phyloP scores from a whole-genome alignment of 257 asterid species.

The Galeopsis tetrahit region DNA sequence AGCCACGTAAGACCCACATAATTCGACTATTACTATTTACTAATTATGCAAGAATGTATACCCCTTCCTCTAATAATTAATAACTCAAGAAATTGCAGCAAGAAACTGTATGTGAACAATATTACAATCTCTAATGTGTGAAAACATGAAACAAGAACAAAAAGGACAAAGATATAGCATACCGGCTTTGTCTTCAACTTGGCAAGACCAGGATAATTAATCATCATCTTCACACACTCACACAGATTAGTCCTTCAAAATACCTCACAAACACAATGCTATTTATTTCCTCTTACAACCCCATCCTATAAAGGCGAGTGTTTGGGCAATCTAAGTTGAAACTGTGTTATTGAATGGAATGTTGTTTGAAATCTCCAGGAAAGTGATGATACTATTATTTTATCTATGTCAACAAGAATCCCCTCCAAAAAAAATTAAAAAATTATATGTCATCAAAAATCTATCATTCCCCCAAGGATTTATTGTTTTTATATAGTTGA shows the following conservation, averaged over 20 bases:
- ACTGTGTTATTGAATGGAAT: slow-evolving; percentile 28
- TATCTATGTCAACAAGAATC: too few species aligned
- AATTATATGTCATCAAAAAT: too few species aligned
- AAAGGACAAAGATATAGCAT: neutral
- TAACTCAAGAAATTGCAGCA: neutral
- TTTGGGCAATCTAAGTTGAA: slow-evolving; percentile 18
- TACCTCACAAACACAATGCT: neutral
- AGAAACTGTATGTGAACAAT: neutral
- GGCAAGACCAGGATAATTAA: slow-evolving; percentile 46
- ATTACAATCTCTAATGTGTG: neutral
- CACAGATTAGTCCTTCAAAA: neutral
- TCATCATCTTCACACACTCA: slow-evolving; percentile 53
- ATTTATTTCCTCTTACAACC: slow-evolving; percentile 11
- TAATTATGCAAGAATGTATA: neutral
- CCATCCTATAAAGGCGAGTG: neutral
- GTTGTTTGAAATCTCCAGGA: slow-evolving; percentile 33
- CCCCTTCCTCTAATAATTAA: neutral
- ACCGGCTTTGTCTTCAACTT: slow-evolving; percentile 63
- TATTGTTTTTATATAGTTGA: neutral
- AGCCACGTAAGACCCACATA: too few species aligned
- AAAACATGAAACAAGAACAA: neutral
- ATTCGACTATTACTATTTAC: too few species aligned
- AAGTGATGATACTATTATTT: slow-evolving; percentile 19
- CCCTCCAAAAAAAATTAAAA: too few species aligned
- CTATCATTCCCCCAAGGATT: too few species aligned